Evolutionary conservation across 2,329 filamentous ascomycete species (phyloP), one percentile per base, ranked within the genome.

Genomic region (Phialophora macrospora): DNA sequence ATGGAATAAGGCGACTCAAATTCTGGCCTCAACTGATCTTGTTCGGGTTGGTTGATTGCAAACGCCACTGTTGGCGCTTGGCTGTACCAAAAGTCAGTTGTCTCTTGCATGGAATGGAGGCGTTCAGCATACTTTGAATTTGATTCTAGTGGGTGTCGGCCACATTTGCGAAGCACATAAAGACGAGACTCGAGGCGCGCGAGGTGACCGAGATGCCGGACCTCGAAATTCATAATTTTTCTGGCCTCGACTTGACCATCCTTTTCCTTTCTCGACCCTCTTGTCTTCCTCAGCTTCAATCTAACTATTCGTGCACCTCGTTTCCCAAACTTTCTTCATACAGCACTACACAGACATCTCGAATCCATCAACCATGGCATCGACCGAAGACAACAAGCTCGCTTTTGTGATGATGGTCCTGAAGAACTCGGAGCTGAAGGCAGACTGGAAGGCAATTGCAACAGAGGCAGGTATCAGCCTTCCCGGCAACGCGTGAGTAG

Each of bases 401-500:
- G 14, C 24, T 11, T 51, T 24, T 8, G 48, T 51, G 8, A 51
- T 51, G 48, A 51, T 26, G 48, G 22, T 28, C 26, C 48, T 51
- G 20, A 51, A 26, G 48, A 22, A 51, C 24, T 22, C 48, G 24
- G 48, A 51, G 12, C n/a, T 51, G 20, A 51, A 51, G 22, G 9
- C 24, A 12, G 48, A 51, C 24, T 51, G 48, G 48, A 51, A 51
- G 20, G 48, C 48, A 26, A 28, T 51, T 17, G 48, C 48, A 9
- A 17, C 48, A 4, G 48, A 51, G 24, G 48, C 48, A 3, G 48
- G 48, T 8, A 51, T 51, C 48, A 51, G 20, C 24, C 20, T 51
- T 51, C 20, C 48, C 20, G 48, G 48, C 24, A 51, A 51, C 48
- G 48, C 48, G 48, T 51, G 20, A 51, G 48, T 22, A 11, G 22